A percentile compares a stretch with the other conserved stretches of the same genome.
These are phyloP conservation scores for Starmerella sp. DNA, from an alignment of 805 yeast species.

Conservation along the genomic window DNA sequence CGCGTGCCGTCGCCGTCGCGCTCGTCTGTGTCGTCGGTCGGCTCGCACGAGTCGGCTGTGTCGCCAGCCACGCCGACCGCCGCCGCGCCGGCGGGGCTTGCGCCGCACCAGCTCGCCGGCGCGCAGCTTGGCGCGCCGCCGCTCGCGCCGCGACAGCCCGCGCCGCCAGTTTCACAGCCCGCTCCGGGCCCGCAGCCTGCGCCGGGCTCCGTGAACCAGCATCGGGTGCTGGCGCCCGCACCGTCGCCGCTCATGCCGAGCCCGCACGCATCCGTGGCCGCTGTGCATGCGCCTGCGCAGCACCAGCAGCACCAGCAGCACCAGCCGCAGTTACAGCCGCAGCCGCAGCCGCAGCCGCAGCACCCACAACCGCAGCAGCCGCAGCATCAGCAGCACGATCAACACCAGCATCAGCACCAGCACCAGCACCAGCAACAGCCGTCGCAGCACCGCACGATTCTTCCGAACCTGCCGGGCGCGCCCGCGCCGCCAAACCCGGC, in stretches of 20 bases:
- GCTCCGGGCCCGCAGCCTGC: not conserved
- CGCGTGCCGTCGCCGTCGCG: not conserved
- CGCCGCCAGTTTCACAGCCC: too few relatives aligned
- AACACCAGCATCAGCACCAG: not conserved
- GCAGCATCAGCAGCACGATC: conserved; percentile 1
- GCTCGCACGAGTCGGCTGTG: not conserved
- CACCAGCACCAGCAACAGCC: not conserved
- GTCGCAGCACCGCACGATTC: not conserved
- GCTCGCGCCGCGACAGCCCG: too few relatives aligned
- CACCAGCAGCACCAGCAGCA: not conserved
- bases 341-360: not conserved
- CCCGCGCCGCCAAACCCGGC: not conserved
- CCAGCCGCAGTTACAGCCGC: not conserved
- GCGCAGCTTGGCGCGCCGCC: too few relatives aligned
- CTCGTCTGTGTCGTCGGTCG: not conserved
- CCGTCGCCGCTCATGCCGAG: not conserved
- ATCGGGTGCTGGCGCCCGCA: conserved; percentile 1
- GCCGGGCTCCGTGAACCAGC: not conserved
- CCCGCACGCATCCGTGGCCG: not conserved
- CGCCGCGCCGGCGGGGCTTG: not conserved
- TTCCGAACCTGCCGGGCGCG: not conserved
- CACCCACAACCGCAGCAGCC: not conserved
- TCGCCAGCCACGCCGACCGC: not conserved
- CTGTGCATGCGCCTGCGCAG: not conserved
- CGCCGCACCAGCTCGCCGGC: not conserved